A percentile compares a stretch with the other conserved stretches of the same genome.
phyloP scores from a whole-genome alignment of 495 filamentous ascomycete species.

The Daldinia caldariorum region DNA sequence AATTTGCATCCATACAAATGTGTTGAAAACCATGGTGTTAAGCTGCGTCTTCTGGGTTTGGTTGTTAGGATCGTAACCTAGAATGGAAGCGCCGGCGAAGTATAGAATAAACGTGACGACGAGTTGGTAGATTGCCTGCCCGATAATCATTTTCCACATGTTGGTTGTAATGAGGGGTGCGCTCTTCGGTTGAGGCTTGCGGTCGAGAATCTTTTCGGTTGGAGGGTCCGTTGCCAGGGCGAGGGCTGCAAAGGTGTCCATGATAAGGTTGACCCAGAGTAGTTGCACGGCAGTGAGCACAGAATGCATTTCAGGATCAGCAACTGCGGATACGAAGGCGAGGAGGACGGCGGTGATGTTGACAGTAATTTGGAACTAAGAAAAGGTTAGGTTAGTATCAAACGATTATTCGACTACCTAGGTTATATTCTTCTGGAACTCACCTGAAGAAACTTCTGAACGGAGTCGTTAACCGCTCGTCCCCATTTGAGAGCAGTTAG shows the following conservation, averaged over 20 bases:
- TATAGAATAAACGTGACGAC: conserved; percentile 80
- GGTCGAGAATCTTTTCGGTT: conserved; percentile 72
- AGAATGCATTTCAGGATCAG: conserved; percentile 69
- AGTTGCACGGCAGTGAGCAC: conserved; percentile 87
- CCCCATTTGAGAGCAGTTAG: conserved; percentile 90
- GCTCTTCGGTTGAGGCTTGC: conserved; percentile 79
- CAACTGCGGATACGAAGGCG: conserved; percentile 82
- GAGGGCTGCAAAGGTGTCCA: conserved; percentile 95
- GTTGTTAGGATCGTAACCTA: conserved; percentile 61
- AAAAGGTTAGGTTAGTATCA: conserved; percentile 25
- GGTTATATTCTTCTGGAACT: conserved; percentile 16
- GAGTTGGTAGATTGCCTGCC: conserved; percentile 84
- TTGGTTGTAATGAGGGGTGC: conserved; percentile 78
- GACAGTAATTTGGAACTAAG: conserved; percentile 89
- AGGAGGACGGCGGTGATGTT: conserved; percentile 90
- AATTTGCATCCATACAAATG: conserved; percentile 95
- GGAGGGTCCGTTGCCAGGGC: conserved; percentile 90
- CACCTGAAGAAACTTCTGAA: conserved; percentile 89
- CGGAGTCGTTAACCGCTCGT: conserved; percentile 85
- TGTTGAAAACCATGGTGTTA: conserved; percentile 85
- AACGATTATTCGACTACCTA: conserved; percentile 4
- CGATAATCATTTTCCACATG: conserved; percentile 96
- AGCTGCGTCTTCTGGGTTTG: conserved; percentile 54
- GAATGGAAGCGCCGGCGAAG: conserved; percentile 73
- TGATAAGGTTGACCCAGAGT: conserved; percentile 92